Conservation (phyloP, 1,139 yeast species). For the Martiniozyma asiatica region DNA sequence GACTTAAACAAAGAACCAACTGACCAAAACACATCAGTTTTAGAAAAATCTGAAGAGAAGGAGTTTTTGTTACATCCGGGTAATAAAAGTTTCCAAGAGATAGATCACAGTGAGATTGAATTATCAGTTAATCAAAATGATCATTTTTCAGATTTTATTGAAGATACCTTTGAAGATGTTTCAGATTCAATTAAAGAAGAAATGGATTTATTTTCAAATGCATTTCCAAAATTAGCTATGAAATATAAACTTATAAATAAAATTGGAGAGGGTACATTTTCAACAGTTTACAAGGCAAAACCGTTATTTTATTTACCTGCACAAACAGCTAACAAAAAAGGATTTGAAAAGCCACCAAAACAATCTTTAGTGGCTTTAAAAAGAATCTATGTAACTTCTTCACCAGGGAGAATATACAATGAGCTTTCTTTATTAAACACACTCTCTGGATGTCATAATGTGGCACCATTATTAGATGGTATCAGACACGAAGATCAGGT, state of each 20-base stretch:
- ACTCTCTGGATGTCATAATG: constrained; percentile 56
- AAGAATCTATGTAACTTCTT: constrained; percentile 88
- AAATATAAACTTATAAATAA: constrained; percentile 65
- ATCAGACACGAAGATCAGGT: constrained; percentile 83
- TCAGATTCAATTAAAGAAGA: constrained; percentile 50
- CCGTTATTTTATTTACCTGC: constrained; percentile 36
- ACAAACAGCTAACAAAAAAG: constrained; percentile 10
- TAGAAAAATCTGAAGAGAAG: no score
- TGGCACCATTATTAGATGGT: constrained; percentile 86
- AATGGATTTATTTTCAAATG: constrained; percentile 46
- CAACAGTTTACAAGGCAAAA: constrained; percentile 81
- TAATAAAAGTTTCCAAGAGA: no score
- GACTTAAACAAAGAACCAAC: no score
- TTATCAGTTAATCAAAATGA: no score
- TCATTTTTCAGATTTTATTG: no score
- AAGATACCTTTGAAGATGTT: constrained; percentile 15
- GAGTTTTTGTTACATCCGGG: no score
- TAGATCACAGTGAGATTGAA: no score
- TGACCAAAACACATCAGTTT: no score
- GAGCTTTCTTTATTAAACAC: constrained; percentile 69
- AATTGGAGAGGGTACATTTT: constrained; percentile 93
- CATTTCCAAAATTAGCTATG: constrained; percentile 50
- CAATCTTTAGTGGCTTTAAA: constrained; percentile 73
- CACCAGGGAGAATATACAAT: constrained; percentile 81
- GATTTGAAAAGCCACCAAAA: constrained; percentile 3